These are phyloP conservation scores for Austroboletus novae-zelandiae DNA, from an alignment of 1,284 basidiomycete species.

Conservation along the genomic window DNA sequence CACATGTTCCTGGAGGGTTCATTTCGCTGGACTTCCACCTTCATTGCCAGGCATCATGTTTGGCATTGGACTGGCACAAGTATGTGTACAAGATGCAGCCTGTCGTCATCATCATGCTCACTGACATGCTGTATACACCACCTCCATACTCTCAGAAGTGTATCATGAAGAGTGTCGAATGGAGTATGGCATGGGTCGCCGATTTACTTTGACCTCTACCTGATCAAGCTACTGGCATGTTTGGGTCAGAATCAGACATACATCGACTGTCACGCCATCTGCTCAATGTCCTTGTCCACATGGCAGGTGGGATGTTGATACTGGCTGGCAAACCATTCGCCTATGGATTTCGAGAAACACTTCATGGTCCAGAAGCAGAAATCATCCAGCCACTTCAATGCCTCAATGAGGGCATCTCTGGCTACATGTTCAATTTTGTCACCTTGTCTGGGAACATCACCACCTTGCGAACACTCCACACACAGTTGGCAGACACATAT, in stretches of 20 bases:
- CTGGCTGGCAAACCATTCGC: conserved; percentile 65
- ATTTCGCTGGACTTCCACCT: too few relatives aligned
- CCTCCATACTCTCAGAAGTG: conserved; percentile 71
- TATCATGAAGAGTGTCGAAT: conserved; percentile 67
- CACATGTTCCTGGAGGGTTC: too few relatives aligned
- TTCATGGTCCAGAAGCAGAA: conserved; percentile 55
- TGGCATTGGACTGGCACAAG: conserved; percentile 55
- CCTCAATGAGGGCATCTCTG: conserved; percentile 65
- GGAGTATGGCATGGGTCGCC: conserved; percentile 61
- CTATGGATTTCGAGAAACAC: conserved; percentile 51
- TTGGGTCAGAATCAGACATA: too few relatives aligned
- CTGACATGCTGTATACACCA: conserved; percentile 64
- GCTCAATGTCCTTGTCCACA: too few relatives aligned
- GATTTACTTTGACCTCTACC: conserved; percentile 41
- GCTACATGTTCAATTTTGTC: conserved; percentile 68
- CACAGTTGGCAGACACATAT: conserved; percentile 53
- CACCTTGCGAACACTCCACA: conserved; percentile 71
- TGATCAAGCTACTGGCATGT: too few relatives aligned
- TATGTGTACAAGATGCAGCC: conserved; percentile 55
- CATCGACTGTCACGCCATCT: too few relatives aligned
- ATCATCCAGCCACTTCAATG: conserved; percentile 47
- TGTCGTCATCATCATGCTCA: conserved; percentile 68
- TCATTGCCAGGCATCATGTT: too few relatives aligned
- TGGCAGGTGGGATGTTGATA: conserved; percentile 57
- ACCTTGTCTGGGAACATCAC: conserved; percentile 40